These are phyloP conservation scores for Eimeria nieschulzi DNA, from an alignment of 169 alveolate species.

Conservation along the genomic window DNA sequence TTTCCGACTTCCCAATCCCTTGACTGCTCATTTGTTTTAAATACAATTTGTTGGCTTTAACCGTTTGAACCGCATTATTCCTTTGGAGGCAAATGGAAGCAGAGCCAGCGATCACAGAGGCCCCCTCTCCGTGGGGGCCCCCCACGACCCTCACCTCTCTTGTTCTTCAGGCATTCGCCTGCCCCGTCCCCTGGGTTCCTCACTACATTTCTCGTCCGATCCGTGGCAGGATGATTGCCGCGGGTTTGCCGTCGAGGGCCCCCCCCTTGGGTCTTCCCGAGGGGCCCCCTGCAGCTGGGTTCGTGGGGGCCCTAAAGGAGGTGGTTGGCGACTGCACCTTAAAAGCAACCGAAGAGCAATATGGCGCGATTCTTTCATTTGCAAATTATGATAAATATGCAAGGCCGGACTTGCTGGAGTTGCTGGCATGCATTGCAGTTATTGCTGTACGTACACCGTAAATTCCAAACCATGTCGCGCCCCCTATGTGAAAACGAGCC, in stretches of 20 bases:
- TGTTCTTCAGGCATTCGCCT: constrained; percentile 48
- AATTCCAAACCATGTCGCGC: too few relatives aligned
- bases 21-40: too few relatives aligned
- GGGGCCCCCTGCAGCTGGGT: not conserved
- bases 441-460: constrained; percentile 48
- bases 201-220: constrained; percentile 27
- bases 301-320: constrained; percentile 11
- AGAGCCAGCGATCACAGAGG: constrained; percentile 19
- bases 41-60: too few relatives aligned
- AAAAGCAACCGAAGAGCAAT: constrained; percentile 5
- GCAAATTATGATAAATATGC: constrained; percentile 36
- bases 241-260: constrained; percentile 29
- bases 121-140: constrained; percentile 70
- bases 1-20: too few relatives aligned
- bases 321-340: constrained; percentile 34
- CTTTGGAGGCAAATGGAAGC: constrained; percentile 49
- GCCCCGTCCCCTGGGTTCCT: constrained; percentile 65
- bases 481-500: too few relatives aligned
- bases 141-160: constrained; percentile 22
- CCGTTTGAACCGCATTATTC: too few relatives aligned
- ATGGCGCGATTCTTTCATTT: constrained; percentile 29
- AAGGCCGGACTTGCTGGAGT: constrained; percentile 41
- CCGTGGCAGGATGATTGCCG: constrained; percentile 36
- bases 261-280: constrained; percentile 20
- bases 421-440: constrained; percentile 19